phyloP scores from a whole-genome alignment of 257 asterid species.

The Jaltomata sinuosa region DNA sequence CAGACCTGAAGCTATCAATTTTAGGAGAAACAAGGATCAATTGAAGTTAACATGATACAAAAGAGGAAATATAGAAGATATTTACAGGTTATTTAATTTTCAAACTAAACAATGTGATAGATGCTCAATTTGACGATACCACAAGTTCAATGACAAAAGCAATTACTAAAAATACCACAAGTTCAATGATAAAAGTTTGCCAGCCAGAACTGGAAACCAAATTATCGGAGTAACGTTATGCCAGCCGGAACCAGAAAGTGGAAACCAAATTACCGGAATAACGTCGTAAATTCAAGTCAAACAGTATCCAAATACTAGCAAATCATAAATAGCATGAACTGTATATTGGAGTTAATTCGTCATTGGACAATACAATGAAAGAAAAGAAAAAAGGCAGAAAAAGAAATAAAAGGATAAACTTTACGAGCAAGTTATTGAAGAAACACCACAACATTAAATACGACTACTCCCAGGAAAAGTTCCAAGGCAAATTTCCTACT shows the following conservation, averaged over 20 bases:
- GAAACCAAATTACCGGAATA: not conserved
- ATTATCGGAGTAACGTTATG: too few species aligned
- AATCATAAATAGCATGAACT: not conserved
- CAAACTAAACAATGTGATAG: not conserved
- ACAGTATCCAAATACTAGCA: not conserved
- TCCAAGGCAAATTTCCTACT: too few species aligned
- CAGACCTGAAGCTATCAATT: too few species aligned
- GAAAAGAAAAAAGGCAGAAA: not conserved
- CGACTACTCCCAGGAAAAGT: not conserved
- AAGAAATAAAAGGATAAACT: not conserved
- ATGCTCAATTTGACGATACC: not conserved
- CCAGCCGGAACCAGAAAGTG: too few species aligned
- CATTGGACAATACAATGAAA: not conserved
- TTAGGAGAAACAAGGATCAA: too few species aligned
- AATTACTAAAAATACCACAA: not conserved
- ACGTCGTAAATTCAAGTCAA: not conserved
- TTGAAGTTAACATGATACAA: too few species aligned
- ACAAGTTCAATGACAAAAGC: too few species aligned
- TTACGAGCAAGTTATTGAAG: not conserved
- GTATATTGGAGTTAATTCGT: not conserved
- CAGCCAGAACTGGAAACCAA: not conserved
- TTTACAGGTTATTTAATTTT: not conserved
- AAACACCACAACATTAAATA: not conserved
- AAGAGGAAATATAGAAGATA: too few species aligned
- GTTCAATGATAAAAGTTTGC: not conserved